Conservation (phyloP, 176 grass and related monocot species). For the Musa beccarii region DNA sequence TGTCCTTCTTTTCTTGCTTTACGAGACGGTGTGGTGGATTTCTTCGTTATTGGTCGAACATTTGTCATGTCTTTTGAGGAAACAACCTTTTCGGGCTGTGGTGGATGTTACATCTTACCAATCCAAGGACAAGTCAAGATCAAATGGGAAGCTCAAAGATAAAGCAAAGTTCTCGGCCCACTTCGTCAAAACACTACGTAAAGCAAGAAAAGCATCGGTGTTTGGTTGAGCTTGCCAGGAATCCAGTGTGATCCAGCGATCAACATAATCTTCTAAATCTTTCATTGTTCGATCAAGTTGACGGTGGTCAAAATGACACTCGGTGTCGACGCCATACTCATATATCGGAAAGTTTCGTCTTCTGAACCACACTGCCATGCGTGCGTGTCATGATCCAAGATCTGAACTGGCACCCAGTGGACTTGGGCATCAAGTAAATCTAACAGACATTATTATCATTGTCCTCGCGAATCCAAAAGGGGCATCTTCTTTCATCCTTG, state of each 20-base stretch:
- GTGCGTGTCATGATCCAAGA: background rate
- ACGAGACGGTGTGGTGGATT: too few relatives aligned
- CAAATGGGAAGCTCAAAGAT: background rate
- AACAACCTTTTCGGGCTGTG: background rate
- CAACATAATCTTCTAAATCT: too few relatives aligned
- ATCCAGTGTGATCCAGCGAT: too few relatives aligned
- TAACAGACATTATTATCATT: background rate
- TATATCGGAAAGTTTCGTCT: background rate
- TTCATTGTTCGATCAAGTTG: background rate
- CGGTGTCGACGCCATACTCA: background rate
- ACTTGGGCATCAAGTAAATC: background rate
- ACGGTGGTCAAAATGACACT: background rate
- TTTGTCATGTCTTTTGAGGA: too few relatives aligned
- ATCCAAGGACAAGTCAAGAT: background rate
- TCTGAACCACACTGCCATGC: background rate
- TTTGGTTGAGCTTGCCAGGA: too few relatives aligned
- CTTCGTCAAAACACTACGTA: too few relatives aligned
- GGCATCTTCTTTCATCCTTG: too few relatives aligned
- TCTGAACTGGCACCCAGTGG: background rate
- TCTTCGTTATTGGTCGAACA: too few relatives aligned
- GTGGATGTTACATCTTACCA: background rate
- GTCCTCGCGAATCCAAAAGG: background rate
- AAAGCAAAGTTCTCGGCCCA: background rate
- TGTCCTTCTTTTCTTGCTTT: background rate
- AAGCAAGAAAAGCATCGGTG: too few relatives aligned